Conservation (phyloP, 169 alveolate species). For the Cryptosporidium muris region DNA sequence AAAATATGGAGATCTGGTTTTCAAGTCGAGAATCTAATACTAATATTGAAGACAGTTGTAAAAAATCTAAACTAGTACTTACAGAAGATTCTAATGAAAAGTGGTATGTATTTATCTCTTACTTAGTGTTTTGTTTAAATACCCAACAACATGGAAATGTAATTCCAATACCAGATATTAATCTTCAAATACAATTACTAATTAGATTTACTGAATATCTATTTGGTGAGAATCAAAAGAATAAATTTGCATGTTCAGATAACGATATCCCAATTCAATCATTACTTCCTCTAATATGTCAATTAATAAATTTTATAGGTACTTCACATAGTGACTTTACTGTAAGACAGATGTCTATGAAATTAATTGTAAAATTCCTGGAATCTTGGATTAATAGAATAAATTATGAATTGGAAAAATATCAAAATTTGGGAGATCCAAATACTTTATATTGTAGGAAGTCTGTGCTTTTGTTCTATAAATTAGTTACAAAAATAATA, state of each 20-base stretch:
- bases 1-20: not conserved
- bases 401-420: not conserved
- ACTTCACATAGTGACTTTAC: conserved; percentile 12
- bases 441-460: no score
- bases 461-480: not conserved
- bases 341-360: conserved; percentile 1
- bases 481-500: conserved; percentile 5
- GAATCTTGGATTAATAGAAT: conserved; percentile 22
- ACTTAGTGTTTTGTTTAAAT: no score
- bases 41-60: not conserved
- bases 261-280: not conserved
- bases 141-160: no score
- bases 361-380: conserved; percentile 1
- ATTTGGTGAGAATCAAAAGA: not conserved
- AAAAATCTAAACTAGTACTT: no score
- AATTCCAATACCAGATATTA: no score
- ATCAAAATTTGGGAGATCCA: not conserved
- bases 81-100: no score
- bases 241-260: not conserved
- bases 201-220: not conserved
- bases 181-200: no score
- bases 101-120: no score
- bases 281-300: conserved; percentile 21
- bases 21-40: conserved; percentile 12
- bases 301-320: conserved; percentile 14